Evolutionary conservation across 768 basidiomycete genomes (phyloP), one percentile per base, ranked within the genome.

Genomic region (Boletus subparvulus): DNA sequence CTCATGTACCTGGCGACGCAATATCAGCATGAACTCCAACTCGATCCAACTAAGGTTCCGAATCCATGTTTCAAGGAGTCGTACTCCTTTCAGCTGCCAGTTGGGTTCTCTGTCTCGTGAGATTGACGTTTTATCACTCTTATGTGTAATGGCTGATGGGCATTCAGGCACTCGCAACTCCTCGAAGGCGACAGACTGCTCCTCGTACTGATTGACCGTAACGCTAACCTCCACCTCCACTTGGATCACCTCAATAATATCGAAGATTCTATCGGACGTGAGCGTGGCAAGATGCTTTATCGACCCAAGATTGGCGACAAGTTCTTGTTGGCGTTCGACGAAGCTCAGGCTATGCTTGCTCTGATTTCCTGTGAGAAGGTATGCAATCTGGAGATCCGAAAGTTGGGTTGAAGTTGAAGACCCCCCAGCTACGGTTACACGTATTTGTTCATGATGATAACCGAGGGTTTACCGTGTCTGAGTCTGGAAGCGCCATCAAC

Each of bases 271-370:
- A 62, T 82, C 9, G 53, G 60, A 7, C 61, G 63, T 19, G 66
- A 68, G 9, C 52, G 55, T 9, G 69, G 74, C 43, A 77, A 76
- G 54, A 46, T 52, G 8, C 61, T 84, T 16, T 69, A 75, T 55
- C 74, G 73, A 13, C 75, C 78, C 47, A 82, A 79, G 59, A 73
- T 83, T 21, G 83, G 80, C 0, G 69, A 77, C 24, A 69, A 77
- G 11, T 71, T 75, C 47, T 41, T 81, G 12, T 52, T 84, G 14
- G 74, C 83, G 0, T 83, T 77, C 52, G 83, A 85, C 49, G 84
- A 85, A 61, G 67, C 72, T 5, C 79, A 75, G 57, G 73, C 79
- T 3, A 75, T 81, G 67, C 69, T 86, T 40, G 74, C 76, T 6
- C 47, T 84, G 9, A 75, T 81, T 55, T 70, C 75, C 8, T 65